Conservation (phyloP, 371 early-diverging fungal species). For the Parasitella parasitica region DNA sequence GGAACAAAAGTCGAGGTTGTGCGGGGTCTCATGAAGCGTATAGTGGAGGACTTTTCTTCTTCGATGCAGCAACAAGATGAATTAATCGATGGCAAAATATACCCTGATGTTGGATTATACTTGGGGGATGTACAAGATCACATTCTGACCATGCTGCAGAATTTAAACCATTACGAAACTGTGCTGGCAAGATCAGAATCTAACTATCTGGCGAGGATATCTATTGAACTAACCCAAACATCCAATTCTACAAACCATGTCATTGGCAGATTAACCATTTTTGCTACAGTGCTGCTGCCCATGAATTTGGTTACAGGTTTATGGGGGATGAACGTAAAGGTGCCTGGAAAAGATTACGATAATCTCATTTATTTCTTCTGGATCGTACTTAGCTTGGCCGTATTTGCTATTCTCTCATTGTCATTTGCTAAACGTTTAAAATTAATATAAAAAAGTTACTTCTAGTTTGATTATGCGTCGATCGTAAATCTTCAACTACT, state of each 20-base stretch:
- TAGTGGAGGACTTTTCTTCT: conserved; percentile 15
- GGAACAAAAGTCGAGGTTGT: conserved; percentile 82
- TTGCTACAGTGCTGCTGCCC: conserved; percentile 89
- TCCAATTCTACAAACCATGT: conserved; percentile 88
- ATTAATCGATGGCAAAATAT: conserved; percentile 26
- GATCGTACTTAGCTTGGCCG: conserved; percentile 35
- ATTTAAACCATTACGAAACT: conserved; percentile 85
- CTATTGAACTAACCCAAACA: conserved; percentile 91
- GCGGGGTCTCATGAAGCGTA: conserved; percentile 62
- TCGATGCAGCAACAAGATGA: neutral
- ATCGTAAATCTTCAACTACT: too few species aligned
- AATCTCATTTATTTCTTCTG: conserved; percentile 44
- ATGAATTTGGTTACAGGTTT: conserved; percentile 89
- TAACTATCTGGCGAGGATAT: conserved; percentile 94
- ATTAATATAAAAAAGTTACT: neutral
- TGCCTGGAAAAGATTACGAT: conserved; percentile 65
- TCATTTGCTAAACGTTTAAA: conserved; percentile 14
- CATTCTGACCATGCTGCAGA: conserved; percentile 91
- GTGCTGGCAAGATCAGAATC: conserved; percentile 88
- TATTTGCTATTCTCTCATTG: conserved; percentile 40
- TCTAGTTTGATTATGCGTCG: neutral
- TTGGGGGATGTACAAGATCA: conserved; percentile 95
- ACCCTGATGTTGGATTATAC: conserved; percentile 61
- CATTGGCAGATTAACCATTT: conserved; percentile 84
- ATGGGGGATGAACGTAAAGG: conserved; percentile 73